Conservation (phyloP, 441 rosid species). For the Eutrema salsugineum region DNA sequence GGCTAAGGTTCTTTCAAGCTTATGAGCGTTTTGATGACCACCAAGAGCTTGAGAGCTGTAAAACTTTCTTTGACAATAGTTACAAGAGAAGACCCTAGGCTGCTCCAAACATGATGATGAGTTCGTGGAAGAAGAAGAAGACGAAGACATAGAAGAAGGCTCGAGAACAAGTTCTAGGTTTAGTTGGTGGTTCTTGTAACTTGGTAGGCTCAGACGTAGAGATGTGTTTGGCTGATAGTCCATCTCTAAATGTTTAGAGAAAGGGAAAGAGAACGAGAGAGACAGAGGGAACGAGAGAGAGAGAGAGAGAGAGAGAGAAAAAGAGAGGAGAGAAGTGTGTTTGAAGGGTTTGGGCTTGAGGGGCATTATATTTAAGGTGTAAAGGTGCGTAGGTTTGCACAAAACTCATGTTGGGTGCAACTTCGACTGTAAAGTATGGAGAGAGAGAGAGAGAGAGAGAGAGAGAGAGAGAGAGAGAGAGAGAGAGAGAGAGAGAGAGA, state of each 20-base stretch:
- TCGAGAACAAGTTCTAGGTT: conserved; percentile 78
- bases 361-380: conserved; percentile 32
- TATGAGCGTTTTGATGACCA: conserved; percentile 97
- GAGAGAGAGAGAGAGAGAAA: background rate
- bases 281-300: background rate
- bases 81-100: conserved; percentile 72
- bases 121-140: conserved; percentile 45
- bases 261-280: background rate
- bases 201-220: conserved; percentile 53
- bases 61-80: conserved; percentile 84
- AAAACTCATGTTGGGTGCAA: conserved; percentile 38
- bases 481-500: conserved; percentile 20
- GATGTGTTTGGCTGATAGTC: conserved; percentile 73
- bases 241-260: conserved; percentile 30
- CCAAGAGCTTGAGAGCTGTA: conserved; percentile 98
- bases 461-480: conserved; percentile 37
- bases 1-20: conserved; percentile 85
- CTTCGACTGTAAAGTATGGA: conserved; percentile 34
- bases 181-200: conserved; percentile 36
- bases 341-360: conserved; percentile 21
- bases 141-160: conserved; percentile 46
- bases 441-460: conserved; percentile 32
- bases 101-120: conserved; percentile 36
- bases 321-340: conserved; percentile 19
- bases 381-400: conserved; percentile 41